Evolutionary conservation across 148 eudicot species (phyloP), one percentile per base, ranked within the genome.

Genomic region (Camellia granthamiana): DNA sequence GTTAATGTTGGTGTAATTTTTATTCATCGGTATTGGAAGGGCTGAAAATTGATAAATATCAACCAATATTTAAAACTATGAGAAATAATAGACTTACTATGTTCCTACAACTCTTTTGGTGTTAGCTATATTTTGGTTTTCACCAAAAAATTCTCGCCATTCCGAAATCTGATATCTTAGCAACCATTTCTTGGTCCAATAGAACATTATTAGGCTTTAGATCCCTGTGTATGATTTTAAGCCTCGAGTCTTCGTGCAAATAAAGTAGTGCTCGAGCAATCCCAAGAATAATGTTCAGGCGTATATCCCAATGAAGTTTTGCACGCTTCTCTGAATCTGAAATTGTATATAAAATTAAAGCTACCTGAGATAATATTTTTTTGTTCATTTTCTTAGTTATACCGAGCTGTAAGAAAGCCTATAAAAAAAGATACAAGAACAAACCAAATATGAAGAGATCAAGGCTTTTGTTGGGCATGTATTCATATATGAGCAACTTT

Each of bases 401-500:
- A 6, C 10, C 14, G 8, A 8, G 64, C 19, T 60, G 64, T 3
- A 18, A 12, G 14, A 15, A 61, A 61, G 7, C 16, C 14, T 59
- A 8, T 11, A 59, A 14, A 59, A 11, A 59, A 15, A 59, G 13
- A 68, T 12, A n/a, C 5, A 2, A n/a, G 6, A 19, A 1, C 68
- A 7, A 77, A 83, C 86, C 80, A 46, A 83, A 83, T 43, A 86
- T 65, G 21, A 84, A 88, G 51, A 71, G 55, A 67, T 86, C 82
- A 49, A 88, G 84, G 76, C 87, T 84, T 58, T 84, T 83, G 69
- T 88, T 82, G 13, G 81, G 77, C 63, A 86, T 64, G 19, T 77
- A 86, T 77, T 86, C 86, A 30, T 84, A 88, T 11, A 88, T 79
- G 3, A 88, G 89, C 15, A 88, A 75, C 83, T 76, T 84, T 43